Base-by-base conservation (phyloP, 106 monocot genomes). In the Apostasia shenzhenica region DNA sequence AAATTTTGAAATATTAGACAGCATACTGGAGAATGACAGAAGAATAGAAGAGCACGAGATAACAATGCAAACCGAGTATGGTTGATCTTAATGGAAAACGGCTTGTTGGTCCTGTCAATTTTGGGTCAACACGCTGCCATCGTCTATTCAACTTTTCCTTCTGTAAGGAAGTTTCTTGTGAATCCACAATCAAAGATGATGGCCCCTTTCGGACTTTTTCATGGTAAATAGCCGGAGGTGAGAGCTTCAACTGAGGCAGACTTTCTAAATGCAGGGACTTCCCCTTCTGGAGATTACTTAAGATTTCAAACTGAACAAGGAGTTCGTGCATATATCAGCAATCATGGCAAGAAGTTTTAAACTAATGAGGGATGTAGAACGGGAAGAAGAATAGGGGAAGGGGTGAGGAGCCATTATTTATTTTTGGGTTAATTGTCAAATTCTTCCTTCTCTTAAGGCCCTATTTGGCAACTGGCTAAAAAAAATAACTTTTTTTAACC, bases 181-280 rank as follows among this genome's bases (percentile, higher is more conserved):
- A 56, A 46, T 89, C 83, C 46, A 82, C 80, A 4, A 69, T 62
- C 50, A 73, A 56, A 67, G 65, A 47, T 66, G 13, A 47, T 6
- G 67, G 3, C 38, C 79, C 79, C 56, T 87, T 92, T 63, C 80
- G 82, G 49, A 92, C 81, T 67, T 91, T 89, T 55, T 97, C 92
- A 66, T 97, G 95, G 71, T 92, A 97, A 47, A 97, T 83, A 49
- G 92, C 84, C 46, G 92, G 95, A 51, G 95, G 95, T 14, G 86
- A 79, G 57, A 97, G 89, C 73, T 79, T 84, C 57, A 97, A 67
- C 50, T 82, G 89, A 55, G 92, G 95, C 11, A 85, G 45, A 13
- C 55, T 49, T 14, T 97, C 92, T 41, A 71, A 59, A 71, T 86
- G 86, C 50, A 85, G 70, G 41, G 73, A 60, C 42, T 63, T 84